Base-by-base conservation (phyloP, 2,329 filamentous ascomycete species). In the Gaeumannomyces tritici region DNA sequence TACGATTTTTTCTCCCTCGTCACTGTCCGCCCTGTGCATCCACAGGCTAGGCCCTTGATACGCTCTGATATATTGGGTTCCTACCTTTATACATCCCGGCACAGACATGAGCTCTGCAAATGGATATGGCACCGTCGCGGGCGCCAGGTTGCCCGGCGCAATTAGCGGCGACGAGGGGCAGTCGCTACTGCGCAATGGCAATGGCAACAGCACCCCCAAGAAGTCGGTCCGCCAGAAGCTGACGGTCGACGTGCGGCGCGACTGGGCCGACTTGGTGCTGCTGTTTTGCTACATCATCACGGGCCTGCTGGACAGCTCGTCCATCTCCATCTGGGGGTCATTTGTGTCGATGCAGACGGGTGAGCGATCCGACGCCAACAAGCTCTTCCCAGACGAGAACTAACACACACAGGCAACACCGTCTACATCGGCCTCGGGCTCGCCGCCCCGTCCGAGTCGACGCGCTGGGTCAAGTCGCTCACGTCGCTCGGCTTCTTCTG, bases 301-400 rank as follows among this genome's bases (percentile, higher is more conserved):
- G 0, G 90, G 90, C 4, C 77, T 93, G 13, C 80, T 91, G 9
- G 90, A 93, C 74, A 90, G 88, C 73, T 86, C 88, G 2, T 86
- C 89, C 2, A 88, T 90, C 58, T 88, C 86, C 63, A 88, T 89
- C 55, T 93, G 89, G 87, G 88, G 89, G 15, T 87, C 87, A 3
- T 93, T 93, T 68, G 89, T 91, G 55, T 90, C 87, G 68, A 93
- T 93, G 89, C 90, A 93, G 71, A 93, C 89, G 35, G 89, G 89
- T 84, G 69, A 66, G 77, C 73, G n/a, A 58, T 5, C 59, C 59
- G 13, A 35, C 15, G 33, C 3, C 7, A 18, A 4, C 4, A 6
- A 3, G 13, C 12, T 12, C 7, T 9, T 63, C 62, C 57, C 3
- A 56, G 47, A 24, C 56, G 33, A 35, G 33, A 11, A 35, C 33